Percentiles rank a stretch among this genome's conserved stretches.
These are phyloP conservation scores for Luvunga scandens DNA, from an alignment of 345 rosid genomes.

Conservation along the genomic window DNA sequence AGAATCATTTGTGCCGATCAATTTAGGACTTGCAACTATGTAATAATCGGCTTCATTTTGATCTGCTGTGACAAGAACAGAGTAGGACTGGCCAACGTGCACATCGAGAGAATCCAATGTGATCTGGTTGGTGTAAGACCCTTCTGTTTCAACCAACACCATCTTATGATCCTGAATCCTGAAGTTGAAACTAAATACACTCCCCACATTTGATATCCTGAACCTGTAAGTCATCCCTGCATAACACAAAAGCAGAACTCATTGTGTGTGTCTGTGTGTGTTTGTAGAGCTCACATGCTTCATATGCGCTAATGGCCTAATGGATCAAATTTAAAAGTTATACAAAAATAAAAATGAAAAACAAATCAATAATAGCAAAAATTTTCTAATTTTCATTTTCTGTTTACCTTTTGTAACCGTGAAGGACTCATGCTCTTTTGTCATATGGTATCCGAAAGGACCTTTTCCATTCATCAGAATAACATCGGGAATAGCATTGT, in stretches of 20 bases:
- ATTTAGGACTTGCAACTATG: constrained; percentile 41
- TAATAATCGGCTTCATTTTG: constrained; percentile 38
- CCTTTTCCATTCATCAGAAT: constrained; percentile 56
- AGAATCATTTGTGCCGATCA: constrained; percentile 10
- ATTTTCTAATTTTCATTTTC: not conserved
- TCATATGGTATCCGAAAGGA: constrained; percentile 24
- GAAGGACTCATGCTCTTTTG: constrained; percentile 35
- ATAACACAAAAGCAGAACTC: not conserved
- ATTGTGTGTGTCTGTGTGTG: not conserved
- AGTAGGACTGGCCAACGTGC: constrained; percentile 51
- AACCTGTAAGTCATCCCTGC: constrained; percentile 43
- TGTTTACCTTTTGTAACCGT: constrained; percentile 44
- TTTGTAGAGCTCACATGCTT: not conserved
- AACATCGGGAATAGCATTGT: constrained; percentile 20
- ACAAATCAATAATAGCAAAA: not conserved
- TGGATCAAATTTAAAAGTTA: not conserved
- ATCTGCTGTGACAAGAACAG: constrained; percentile 41
- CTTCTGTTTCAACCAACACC: constrained; percentile 51
- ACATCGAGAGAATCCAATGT: constrained; percentile 34
- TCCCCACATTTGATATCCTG: constrained; percentile 48
- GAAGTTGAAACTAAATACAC: constrained; percentile 31
- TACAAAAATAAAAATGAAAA: too few species aligned
- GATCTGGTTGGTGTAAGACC: constrained; percentile 43
- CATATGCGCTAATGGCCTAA: not conserved
- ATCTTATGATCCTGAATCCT: constrained; percentile 41